Conservation (phyloP, 805 yeast genomes). For the Lachancea sp. region DNA sequence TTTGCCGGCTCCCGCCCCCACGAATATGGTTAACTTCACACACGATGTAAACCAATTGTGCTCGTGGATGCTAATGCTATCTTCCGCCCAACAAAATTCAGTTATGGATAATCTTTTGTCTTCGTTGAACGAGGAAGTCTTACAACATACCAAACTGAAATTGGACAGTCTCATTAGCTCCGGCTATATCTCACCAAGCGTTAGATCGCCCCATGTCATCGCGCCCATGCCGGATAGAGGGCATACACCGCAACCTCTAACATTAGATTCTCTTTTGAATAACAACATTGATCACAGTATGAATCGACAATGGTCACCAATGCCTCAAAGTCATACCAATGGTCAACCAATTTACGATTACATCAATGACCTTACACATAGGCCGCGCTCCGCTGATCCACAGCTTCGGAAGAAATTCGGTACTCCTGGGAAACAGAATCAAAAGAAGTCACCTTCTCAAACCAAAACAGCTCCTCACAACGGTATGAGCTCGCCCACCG, state of each 20-base stretch:
- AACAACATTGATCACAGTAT: conserved; percentile 11
- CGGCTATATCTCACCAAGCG: conserved; percentile 23
- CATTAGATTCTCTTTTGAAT: conserved; percentile 37
- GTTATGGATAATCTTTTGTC: conserved; percentile 50
- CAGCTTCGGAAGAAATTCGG: conserved; percentile 12
- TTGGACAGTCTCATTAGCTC: conserved; percentile 34
- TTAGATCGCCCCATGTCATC: conserved; percentile 20
- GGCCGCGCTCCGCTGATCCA: conserved; percentile 43
- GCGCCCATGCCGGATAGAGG: conserved; percentile 25
- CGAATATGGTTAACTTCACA: conserved; percentile 35
- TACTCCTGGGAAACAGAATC: conserved; percentile 12
- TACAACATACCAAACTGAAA: conserved; percentile 43
- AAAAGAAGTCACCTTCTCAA: conserved; percentile 13
- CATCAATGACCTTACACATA: conserved; percentile 32
- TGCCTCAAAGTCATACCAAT: conserved; percentile 39
- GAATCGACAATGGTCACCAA: conserved; percentile 24
- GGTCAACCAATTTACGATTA: conserved; percentile 24
- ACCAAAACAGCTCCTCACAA: conserved; percentile 34
- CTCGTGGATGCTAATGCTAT: conserved; percentile 46
- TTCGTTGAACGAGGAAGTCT: conserved; percentile 45
- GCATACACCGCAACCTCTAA: conserved; percentile 32
- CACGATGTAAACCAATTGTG: conserved; percentile 46
- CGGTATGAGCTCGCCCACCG: conserved; percentile 7
- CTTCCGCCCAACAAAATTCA: conserved; percentile 45
- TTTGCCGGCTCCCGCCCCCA: conserved; percentile 11